phyloP scores from a whole-genome alignment of 2,329 filamentous ascomycete genomes.

The Paecilomyces formosus region DNA sequence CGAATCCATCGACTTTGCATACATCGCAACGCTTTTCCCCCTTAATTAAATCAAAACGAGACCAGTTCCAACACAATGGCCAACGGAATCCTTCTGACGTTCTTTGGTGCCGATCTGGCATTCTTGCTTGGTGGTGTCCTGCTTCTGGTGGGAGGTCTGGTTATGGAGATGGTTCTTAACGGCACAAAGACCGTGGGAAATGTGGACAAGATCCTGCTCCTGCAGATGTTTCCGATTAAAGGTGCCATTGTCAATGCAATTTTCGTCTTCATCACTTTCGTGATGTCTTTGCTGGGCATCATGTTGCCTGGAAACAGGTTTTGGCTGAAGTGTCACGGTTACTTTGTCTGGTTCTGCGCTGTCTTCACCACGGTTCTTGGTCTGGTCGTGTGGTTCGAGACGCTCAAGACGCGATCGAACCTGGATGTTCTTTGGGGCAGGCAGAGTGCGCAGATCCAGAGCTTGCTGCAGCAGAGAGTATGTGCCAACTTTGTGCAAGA shows the following conservation, averaged over 20 bases:
- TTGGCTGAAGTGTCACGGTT: slow-evolving; percentile 64
- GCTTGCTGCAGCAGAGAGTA: slow-evolving; percentile 64
- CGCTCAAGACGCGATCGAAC: slow-evolving; percentile 58
- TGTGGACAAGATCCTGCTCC: slow-evolving; percentile 45
- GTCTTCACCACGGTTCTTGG: slow-evolving; percentile 61
- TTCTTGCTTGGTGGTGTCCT: slow-evolving; percentile 47
- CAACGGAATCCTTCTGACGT: slow-evolving; percentile 48
- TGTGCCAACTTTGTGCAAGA: slow-evolving; percentile 14
- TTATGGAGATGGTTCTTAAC: slow-evolving; percentile 37
- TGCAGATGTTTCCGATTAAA: slow-evolving; percentile 46
- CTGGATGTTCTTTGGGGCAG: slow-evolving; percentile 55
- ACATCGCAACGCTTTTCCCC: background rate
- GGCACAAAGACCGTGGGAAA: slow-evolving; percentile 39
- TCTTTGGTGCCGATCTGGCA: slow-evolving; percentile 43
- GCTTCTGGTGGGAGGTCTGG: slow-evolving; percentile 47
- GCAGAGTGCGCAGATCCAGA: slow-evolving; percentile 53
- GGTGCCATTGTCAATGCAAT: slow-evolving; percentile 64
- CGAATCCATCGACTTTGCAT: background rate
- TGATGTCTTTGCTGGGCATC: slow-evolving; percentile 63
- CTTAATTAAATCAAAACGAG: background rate
- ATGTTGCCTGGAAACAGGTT: slow-evolving; percentile 57
- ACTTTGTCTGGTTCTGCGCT: slow-evolving; percentile 54
- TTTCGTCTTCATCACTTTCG: slow-evolving; percentile 63
- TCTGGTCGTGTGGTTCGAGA: slow-evolving; percentile 64
- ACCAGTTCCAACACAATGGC: slow-evolving; percentile 27